phyloP scores from a whole-genome alignment of 257 asterid species.

The Solanum corneliomulleri region DNA sequence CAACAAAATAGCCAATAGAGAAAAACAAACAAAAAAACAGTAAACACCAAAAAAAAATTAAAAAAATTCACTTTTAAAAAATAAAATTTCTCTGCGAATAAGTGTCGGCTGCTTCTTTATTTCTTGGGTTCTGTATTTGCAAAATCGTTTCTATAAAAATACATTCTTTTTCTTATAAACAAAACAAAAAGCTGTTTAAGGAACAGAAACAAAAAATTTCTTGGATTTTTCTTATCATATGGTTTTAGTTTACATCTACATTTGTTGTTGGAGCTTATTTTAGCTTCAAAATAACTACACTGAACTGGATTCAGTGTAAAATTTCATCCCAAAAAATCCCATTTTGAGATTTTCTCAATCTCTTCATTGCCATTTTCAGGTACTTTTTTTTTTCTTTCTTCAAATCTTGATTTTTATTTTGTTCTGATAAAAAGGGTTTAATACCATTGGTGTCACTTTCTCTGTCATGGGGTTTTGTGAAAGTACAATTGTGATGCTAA shows the following conservation, averaged over 20 bases:
- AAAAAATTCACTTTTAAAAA: background rate
- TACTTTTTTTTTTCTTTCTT: background rate
- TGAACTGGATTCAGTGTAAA: background rate
- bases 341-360: background rate
- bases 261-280: background rate
- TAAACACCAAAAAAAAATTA: background rate
- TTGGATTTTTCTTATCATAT: background rate
- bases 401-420: background rate
- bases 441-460: background rate
- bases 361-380: constrained; percentile 1
- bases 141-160: background rate
- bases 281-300: background rate
- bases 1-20: background rate
- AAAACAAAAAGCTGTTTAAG: background rate
- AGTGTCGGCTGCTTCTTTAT: constrained; percentile 3
- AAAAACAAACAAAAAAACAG: background rate
- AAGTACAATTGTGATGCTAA: background rate
- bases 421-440: background rate
- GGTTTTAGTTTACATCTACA: background rate
- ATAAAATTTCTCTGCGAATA: background rate
- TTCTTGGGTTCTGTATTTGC: background rate
- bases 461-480: background rate
- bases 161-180: background rate
- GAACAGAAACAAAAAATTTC: background rate
- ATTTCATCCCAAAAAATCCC: background rate